phyloP scores from a whole-genome alignment of 2,329 filamentous ascomycete genomes.

The Colletotrichum sp. region DNA sequence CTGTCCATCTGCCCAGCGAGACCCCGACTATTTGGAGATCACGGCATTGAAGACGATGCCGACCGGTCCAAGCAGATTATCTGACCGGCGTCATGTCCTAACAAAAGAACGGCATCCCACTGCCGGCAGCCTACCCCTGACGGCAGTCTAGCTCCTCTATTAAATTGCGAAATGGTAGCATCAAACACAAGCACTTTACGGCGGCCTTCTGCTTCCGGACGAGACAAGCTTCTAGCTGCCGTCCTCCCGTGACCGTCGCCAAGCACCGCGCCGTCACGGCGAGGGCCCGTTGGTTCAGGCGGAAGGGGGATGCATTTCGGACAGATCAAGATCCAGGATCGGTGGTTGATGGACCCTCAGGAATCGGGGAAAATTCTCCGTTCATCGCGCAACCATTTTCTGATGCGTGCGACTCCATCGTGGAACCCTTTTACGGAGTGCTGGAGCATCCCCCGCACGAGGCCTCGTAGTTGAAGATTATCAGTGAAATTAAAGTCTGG shows the following conservation, averaged over 20 bases:
- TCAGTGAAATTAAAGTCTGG: neutral
- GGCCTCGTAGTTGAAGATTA: neutral
- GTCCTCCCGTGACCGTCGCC: neutral
- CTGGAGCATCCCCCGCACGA: neutral
- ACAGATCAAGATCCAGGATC: neutral
- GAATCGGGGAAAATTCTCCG: neutral
- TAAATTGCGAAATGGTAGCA: neutral
- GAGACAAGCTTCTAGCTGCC: neutral
- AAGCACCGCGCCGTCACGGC: neutral
- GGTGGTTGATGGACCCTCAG: neutral
- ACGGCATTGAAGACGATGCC: neutral
- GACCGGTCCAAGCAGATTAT: neutral
- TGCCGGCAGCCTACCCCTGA: neutral
- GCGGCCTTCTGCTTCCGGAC: neutral
- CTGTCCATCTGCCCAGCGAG: neutral
- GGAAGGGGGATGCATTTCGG: neutral
- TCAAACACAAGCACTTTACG: neutral
- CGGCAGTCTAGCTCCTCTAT: neutral
- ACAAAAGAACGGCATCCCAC: neutral
- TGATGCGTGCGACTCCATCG: neutral
- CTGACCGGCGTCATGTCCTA: neutral
- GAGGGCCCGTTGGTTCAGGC: neutral
- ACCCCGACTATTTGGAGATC: neutral
- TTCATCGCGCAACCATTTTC: neutral
- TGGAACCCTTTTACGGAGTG: neutral